These are phyloP conservation scores for Beta lomatogona DNA, from an alignment of 179 eudicot species.

Conservation along the genomic window DNA sequence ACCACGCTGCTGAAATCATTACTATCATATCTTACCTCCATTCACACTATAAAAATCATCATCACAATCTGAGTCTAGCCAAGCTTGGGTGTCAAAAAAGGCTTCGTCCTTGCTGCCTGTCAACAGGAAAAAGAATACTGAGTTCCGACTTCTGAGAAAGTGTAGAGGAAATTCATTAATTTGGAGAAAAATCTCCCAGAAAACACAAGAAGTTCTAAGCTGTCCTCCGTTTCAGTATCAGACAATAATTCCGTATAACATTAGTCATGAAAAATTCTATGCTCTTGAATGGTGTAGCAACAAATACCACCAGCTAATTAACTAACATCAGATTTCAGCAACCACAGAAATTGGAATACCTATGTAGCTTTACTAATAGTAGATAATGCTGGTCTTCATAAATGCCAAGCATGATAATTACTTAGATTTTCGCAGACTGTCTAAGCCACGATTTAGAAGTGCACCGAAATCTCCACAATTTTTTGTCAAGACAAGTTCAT, in stretches of 20 bases:
- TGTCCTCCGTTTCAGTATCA: neutral
- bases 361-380: neutral
- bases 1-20: neutral
- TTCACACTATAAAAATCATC: conserved; percentile 84
- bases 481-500: neutral
- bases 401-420: neutral
- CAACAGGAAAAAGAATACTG: neutral
- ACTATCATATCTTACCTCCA: conserved; percentile 60
- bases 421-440: neutral
- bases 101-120: conserved; percentile 85
- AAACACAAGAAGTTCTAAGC: neutral
- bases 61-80: conserved; percentile 93
- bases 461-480: neutral
- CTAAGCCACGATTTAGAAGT: neutral
- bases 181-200: neutral
- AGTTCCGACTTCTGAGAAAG: neutral
- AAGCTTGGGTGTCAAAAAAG: conserved; percentile 82
- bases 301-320: neutral
- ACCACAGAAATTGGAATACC: too few species aligned
- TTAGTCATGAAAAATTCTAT: neutral
- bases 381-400: neutral
- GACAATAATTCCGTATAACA: neutral
- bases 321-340: neutral
- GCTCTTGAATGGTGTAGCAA: neutral
- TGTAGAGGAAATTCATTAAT: neutral